phyloP scores from a whole-genome alignment of 768 basidiomycete genomes.

The Filobasidium floriforme region DNA sequence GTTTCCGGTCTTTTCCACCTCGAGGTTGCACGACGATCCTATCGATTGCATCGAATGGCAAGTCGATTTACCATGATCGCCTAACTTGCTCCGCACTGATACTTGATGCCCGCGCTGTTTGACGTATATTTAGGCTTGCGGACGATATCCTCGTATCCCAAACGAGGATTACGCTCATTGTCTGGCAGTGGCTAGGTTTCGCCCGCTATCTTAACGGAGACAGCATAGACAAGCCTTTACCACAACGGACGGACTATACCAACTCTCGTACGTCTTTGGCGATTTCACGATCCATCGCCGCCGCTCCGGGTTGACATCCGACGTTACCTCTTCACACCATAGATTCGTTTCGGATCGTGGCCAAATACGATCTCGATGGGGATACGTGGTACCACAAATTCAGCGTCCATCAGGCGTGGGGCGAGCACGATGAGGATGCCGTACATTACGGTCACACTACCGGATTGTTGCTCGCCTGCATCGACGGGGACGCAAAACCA shows the following conservation, averaged over 20 bases:
- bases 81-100: too few species aligned
- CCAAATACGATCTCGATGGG: neutral
- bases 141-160: slow-evolving; percentile 25
- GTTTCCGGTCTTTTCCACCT: slow-evolving; percentile 25
- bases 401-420: slow-evolving; percentile 11
- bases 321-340: neutral
- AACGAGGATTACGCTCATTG: slow-evolving; percentile 3
- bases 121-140: too few species aligned
- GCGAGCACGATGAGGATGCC: neutral
- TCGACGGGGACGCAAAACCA: neutral
- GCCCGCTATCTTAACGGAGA: slow-evolving; percentile 17
- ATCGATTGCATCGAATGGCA: slow-evolving; percentile 28
- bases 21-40: slow-evolving; percentile 19
- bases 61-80: too few species aligned
- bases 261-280: slow-evolving; percentile 19
- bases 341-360: slow-evolving; percentile 16
- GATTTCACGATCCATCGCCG: neutral
- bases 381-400: slow-evolving; percentile 16
- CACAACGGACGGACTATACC: slow-evolving; percentile 11
- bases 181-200: slow-evolving; percentile 29
- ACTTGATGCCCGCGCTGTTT: too few species aligned
- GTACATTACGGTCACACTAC: neutral
- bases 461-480: neutral
- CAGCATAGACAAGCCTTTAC: neutral
- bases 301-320: neutral